phyloP scores from a whole-genome alignment of 2,329 filamentous ascomycete species.

The Colletotrichum sp. region DNA sequence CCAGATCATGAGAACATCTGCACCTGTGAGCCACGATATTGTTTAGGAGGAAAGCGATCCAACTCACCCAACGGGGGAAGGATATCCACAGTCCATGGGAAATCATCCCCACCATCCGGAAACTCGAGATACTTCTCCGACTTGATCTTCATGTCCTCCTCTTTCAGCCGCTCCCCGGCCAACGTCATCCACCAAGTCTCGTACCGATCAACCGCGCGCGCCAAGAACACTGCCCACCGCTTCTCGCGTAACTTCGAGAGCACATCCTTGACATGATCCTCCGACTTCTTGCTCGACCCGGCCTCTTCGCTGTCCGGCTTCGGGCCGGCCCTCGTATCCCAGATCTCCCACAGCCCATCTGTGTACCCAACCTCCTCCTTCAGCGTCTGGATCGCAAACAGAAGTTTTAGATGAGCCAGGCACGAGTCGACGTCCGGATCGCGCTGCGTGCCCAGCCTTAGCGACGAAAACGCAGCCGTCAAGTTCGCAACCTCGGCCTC shows the following conservation, averaged over 20 bases:
- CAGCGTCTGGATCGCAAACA: slow-evolving; percentile 70
- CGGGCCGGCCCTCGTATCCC: slow-evolving; percentile 46
- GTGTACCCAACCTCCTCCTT: slow-evolving; percentile 70
- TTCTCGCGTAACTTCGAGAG: slow-evolving; percentile 69
- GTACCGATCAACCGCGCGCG: slow-evolving; percentile 72
- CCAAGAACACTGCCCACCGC: slow-evolving; percentile 74
- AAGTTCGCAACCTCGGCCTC: slow-evolving; percentile 31
- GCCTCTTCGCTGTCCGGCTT: background rate
- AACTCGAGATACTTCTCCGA: slow-evolving; percentile 37
- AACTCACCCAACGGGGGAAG: slow-evolving; percentile 65
- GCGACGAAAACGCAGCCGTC: slow-evolving; percentile 38
- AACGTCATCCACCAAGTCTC: slow-evolving; percentile 65
- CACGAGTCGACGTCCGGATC: slow-evolving; percentile 60
- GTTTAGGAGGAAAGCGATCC: background rate
- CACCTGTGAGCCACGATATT: background rate
- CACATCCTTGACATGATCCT: slow-evolving; percentile 36
- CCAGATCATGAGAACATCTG: slow-evolving; percentile 80
- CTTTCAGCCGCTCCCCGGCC: slow-evolving; percentile 31
- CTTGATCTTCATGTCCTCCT: slow-evolving; percentile 36
- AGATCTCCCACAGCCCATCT: slow-evolving; percentile 71
- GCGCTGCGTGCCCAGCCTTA: slow-evolving; percentile 34
- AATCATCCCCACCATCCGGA: slow-evolving; percentile 27
- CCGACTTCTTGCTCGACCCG: slow-evolving; percentile 25
- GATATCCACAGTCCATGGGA: slow-evolving; percentile 41
- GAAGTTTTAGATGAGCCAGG: slow-evolving; percentile 75